phyloP scores from a whole-genome alignment of 2,329 filamentous ascomycete genomes.

The Verticillium isaacii region DNA sequence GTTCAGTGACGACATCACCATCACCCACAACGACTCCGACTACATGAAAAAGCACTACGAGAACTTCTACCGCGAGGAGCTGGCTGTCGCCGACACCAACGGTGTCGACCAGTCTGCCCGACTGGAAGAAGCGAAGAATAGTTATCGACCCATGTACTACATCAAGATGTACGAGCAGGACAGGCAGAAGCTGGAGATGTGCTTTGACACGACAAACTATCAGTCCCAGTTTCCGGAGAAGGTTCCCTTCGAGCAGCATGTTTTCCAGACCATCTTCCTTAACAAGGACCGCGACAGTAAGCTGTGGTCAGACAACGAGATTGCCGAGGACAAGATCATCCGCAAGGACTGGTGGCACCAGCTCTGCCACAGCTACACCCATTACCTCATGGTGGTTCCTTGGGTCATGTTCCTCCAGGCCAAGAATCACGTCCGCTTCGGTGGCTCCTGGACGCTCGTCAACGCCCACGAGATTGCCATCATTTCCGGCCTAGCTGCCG shows the following conservation, averaged over 20 bases:
- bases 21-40: conserved; percentile 58
- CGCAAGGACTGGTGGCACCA: conserved; percentile 59
- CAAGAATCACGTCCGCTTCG: conserved; percentile 54
- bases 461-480: conserved; percentile 65
- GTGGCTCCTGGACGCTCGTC: conserved; percentile 61
- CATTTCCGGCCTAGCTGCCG: conserved; percentile 63
- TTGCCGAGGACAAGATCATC: conserved; percentile 49
- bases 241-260: conserved; percentile 30
- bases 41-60: conserved; percentile 66
- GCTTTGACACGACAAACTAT: conserved; percentile 67
- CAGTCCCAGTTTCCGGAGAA: conserved; percentile 59
- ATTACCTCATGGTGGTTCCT: conserved; percentile 56
- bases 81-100: conserved; percentile 35
- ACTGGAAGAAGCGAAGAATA: conserved; percentile 35
- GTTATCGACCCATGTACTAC: conserved; percentile 58
- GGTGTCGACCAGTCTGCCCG: conserved; percentile 32
- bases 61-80: conserved; percentile 44
- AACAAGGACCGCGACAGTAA: conserved; percentile 50
- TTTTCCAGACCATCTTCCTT: conserved; percentile 45
- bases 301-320: conserved; percentile 50
- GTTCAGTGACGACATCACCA: conserved; percentile 61
- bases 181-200: conserved; percentile 56
- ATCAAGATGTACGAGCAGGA: conserved; percentile 53
- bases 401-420: conserved; percentile 65
- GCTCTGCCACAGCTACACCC: conserved; percentile 54